A percentile compares a stretch with the other conserved stretches of the same genome.
Conservation (phyloP, 2,329 filamentous ascomycete genomes). For the Diaporthe destruens region DNA sequence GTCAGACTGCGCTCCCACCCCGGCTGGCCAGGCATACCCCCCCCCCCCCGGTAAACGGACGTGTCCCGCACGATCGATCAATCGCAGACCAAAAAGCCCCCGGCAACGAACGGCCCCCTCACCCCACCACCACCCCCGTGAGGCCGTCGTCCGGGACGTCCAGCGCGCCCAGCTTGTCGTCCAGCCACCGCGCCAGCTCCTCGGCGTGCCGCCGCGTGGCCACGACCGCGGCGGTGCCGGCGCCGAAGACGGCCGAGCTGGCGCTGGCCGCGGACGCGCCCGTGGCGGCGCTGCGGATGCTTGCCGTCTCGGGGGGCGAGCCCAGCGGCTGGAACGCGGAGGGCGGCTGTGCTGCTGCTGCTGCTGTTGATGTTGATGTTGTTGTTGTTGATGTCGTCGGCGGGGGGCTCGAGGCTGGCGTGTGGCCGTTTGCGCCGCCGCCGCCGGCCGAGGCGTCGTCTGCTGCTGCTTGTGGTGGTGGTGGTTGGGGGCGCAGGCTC, state of each 20-base stretch:
- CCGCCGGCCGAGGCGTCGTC: background rate
- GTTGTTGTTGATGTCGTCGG: constrained; percentile 27
- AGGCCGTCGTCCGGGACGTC: constrained; percentile 66
- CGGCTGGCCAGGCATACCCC: no score
- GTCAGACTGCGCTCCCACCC: background rate
- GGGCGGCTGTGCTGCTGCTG: background rate
- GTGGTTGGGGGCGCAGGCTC: constrained; percentile 1
- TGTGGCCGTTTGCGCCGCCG: constrained; percentile 34
- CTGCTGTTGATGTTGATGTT: background rate
- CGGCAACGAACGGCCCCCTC: background rate
- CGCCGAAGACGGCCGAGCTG: constrained; percentile 50
- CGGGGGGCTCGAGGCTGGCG: constrained; percentile 45
- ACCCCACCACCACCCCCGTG: constrained; percentile 42
- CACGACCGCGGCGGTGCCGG: constrained; percentile 60
- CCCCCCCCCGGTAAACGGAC: background rate
- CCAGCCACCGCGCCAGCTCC: constrained; percentile 70
- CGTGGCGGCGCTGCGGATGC: constrained; percentile 59
- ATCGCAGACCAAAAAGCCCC: background rate
- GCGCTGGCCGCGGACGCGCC: constrained; percentile 50
- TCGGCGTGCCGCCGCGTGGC: constrained; percentile 68
- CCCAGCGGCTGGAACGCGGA: constrained; percentile 43
- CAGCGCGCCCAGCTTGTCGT: constrained; percentile 69
- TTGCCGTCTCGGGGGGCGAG: constrained; percentile 59
- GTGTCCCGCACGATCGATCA: background rate
- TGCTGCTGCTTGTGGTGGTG: constrained; percentile 3